These are phyloP conservation scores for Penicillium manginii DNA, from an alignment of 495 filamentous ascomycete genomes.

Conservation along the genomic window DNA sequence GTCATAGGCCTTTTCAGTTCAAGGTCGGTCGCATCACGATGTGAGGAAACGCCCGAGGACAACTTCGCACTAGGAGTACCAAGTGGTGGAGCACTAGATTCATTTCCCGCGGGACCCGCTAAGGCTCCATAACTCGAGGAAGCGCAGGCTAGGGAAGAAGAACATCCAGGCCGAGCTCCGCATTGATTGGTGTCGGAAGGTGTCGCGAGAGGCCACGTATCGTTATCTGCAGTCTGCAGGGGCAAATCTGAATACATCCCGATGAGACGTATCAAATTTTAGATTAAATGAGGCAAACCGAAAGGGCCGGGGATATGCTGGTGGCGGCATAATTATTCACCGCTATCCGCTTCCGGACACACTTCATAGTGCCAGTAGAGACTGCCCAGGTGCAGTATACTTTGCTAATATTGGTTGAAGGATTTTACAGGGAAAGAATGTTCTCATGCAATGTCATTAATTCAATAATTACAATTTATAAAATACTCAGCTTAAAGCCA, in stretches of 20 bases:
- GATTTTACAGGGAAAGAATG: no score
- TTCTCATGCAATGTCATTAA: neutral
- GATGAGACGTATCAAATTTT: neutral
- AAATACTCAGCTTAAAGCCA: neutral
- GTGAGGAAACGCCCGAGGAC: neutral
- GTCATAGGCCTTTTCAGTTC: neutral
- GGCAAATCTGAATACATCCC: neutral
- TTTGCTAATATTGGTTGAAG: no score
- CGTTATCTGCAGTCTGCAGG: neutral
- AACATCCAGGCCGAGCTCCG: neutral
- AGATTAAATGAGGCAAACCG: no score
- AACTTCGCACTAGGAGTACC: neutral
- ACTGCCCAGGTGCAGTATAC: no score
- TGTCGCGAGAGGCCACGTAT: neutral
- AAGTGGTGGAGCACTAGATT: neutral
- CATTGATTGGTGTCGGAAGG: neutral
- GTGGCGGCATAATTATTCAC: no score
- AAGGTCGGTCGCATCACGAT: neutral
- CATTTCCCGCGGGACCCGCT: neutral
- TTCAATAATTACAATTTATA: conserved; percentile 1
- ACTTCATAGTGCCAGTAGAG: no score
- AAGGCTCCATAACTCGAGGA: neutral
- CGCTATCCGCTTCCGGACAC: no score
- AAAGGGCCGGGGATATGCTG: no score
- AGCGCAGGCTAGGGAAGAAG: neutral